Percentiles rank a stretch among this genome's conserved stretches.
Evolutionary conservation across 345 rosid species (phyloP).

Genomic region (Streptanthus diversifolius): DNA sequence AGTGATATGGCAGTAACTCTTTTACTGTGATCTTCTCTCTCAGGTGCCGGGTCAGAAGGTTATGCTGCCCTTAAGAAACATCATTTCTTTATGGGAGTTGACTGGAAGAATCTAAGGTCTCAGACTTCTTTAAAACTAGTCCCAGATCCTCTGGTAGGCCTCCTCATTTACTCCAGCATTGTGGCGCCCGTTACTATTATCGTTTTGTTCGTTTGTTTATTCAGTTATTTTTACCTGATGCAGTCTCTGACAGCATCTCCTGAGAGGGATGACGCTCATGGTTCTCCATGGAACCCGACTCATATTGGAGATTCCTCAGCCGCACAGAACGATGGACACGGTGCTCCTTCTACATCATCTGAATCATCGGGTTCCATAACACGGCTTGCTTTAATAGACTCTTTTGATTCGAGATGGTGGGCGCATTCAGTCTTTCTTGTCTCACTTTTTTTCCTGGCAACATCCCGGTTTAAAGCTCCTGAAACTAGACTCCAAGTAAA

Average conservation of each 20-base stretch:
- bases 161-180: background rate
- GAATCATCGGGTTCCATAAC: constrained; percentile 72
- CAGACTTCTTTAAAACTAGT: constrained; percentile 78
- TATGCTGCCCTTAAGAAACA: constrained; percentile 75
- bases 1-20: background rate
- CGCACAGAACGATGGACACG: constrained; percentile 51
- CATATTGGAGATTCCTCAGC: constrained; percentile 63
- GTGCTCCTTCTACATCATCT: constrained; percentile 43
- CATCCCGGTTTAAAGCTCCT: background rate
- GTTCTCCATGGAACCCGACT: constrained; percentile 74
- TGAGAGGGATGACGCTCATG: constrained; percentile 53
- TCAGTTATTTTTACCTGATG: background rate
- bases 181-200: background rate
- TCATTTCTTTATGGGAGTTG: constrained; percentile 80
- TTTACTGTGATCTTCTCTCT: constrained; percentile 17
- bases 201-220: constrained; percentile 7
- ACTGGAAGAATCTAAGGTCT: constrained; percentile 75
- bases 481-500: background rate
- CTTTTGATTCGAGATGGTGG: constrained; percentile 98
- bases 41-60: constrained; percentile 90
- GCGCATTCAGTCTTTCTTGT: constrained; percentile 34
- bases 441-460: background rate
- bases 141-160: constrained; percentile 54
- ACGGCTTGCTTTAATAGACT: constrained; percentile 94
- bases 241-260: constrained; percentile 41